These are phyloP conservation scores for Kodamaea ohmeri DNA, from an alignment of 1,139 yeast species.

Conservation along the genomic window DNA sequence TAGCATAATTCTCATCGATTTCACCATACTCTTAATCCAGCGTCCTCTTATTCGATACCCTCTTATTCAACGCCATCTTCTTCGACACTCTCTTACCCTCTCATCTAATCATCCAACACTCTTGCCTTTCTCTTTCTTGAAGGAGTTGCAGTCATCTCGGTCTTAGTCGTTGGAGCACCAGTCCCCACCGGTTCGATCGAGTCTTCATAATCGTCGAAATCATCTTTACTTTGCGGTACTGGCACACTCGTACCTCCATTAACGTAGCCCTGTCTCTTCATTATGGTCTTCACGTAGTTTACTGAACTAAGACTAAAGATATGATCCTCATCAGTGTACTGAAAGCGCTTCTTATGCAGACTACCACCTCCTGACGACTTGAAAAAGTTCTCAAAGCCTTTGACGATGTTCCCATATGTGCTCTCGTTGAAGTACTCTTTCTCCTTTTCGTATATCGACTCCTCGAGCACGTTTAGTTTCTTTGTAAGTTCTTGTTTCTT, in stretches of 20 bases:
- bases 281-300: constrained; percentile 61
- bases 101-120: constrained; percentile 27
- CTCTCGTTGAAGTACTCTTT: constrained; percentile 71
- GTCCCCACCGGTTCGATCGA: constrained; percentile 33
- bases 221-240: constrained; percentile 26
- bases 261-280: constrained; percentile 33
- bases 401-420: constrained; percentile 75
- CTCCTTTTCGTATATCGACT: constrained; percentile 78
- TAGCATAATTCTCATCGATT: no score
- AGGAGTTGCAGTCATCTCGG: constrained; percentile 24
- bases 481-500: constrained; percentile 66
- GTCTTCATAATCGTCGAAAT: constrained; percentile 47
- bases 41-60: no score
- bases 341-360: constrained; percentile 51
- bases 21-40: no score
- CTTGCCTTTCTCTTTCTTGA: constrained; percentile 37
- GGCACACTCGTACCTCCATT: constrained; percentile 7
- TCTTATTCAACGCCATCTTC: background rate
- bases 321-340: constrained; percentile 76
- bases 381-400: constrained; percentile 83
- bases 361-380: constrained; percentile 40
- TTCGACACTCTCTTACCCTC: background rate
- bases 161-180: constrained; percentile 7
- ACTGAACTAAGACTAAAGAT: constrained; percentile 81
- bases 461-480: constrained; percentile 64